Percentiles rank a stretch among this genome's conserved stretches.
Evolutionary conservation across 768 basidiomycete species (phyloP).

Genomic region (Tulasnella sp.): DNA sequence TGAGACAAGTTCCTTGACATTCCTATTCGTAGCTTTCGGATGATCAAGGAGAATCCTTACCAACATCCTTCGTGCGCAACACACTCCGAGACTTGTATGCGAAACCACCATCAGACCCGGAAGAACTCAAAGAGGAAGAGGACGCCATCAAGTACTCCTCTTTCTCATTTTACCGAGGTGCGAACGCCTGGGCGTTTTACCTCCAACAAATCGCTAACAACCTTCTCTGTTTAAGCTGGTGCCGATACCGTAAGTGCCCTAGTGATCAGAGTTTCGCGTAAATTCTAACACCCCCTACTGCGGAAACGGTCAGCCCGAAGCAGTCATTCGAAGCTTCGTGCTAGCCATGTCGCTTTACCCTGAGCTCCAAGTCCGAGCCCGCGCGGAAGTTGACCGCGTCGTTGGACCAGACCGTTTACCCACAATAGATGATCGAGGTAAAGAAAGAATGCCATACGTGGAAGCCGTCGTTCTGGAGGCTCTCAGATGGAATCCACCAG

Average conservation of each 20-base stretch:
- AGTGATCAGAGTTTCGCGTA: neutral
- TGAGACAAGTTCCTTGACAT: neutral
- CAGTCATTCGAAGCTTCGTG: conserved; percentile 16
- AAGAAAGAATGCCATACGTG: conserved; percentile 33
- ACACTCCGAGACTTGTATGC: neutral
- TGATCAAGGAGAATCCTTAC: neutral
- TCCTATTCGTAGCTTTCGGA: neutral
- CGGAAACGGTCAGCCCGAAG: conserved; percentile 12
- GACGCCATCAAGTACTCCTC: neutral
- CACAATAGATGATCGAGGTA: conserved; percentile 29
- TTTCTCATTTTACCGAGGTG: neutral
- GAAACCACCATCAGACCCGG: neutral
- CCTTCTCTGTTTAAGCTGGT: neutral
- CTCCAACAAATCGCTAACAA: neutral
- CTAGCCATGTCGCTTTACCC: conserved; percentile 28
- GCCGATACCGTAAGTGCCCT: neutral
- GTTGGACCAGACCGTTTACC: conserved; percentile 33
- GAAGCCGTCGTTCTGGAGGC: conserved; percentile 36
- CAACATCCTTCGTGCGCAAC: neutral
- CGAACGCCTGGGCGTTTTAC: neutral
- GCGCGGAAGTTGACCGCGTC: conserved; percentile 36
- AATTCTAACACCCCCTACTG: neutral
- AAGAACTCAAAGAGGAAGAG: neutral
- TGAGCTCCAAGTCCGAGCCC: conserved; percentile 27
- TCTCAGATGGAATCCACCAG: conserved; percentile 27